A percentile compares a stretch with the other conserved stretches of the same genome.
Conservation (phyloP, 805 yeast species). For the Cyberlindnera maclurae region DNA sequence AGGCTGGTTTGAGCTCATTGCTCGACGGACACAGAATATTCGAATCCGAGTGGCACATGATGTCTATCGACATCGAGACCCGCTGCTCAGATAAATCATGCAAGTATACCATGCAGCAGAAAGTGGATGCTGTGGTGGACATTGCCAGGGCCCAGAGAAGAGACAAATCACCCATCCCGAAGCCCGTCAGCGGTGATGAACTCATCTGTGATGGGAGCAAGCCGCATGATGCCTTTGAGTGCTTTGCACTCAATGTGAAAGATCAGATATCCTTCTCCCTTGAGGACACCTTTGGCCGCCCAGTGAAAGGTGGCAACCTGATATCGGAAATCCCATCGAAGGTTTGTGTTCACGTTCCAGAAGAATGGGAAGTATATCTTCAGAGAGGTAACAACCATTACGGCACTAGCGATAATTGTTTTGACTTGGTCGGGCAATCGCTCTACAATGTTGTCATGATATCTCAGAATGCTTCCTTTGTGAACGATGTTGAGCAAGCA, state of each 20-base stretch:
- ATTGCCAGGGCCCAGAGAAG: slow-evolving; percentile 62
- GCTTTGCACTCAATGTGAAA: slow-evolving; percentile 68
- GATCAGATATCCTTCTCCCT: slow-evolving; percentile 43
- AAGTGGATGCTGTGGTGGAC: slow-evolving; percentile 67
- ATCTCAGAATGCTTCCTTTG: slow-evolving; percentile 39
- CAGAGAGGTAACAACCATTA: slow-evolving; percentile 23
- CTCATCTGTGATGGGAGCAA: slow-evolving; percentile 68
- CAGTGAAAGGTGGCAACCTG: slow-evolving; percentile 57
- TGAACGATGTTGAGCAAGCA: slow-evolving; percentile 36
- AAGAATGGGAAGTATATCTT: slow-evolving; percentile 41
- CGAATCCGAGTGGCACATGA: slow-evolving; percentile 89
- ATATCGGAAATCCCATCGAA: slow-evolving; percentile 38
- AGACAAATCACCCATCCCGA: slow-evolving; percentile 64
- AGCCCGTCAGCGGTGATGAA: slow-evolving; percentile 64
- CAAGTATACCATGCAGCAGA: slow-evolving; percentile 49
- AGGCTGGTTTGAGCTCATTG: slow-evolving; percentile 77
- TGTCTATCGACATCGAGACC: slow-evolving; percentile 76
- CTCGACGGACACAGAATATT: slow-evolving; percentile 87
- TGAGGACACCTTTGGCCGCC: slow-evolving; percentile 62
- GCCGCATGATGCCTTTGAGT: slow-evolving; percentile 52
- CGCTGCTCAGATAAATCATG: slow-evolving; percentile 41
- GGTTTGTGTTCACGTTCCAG: slow-evolving; percentile 37
- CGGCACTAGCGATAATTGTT: slow-evolving; percentile 31
- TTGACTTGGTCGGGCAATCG: slow-evolving; percentile 25
- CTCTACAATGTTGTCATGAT: slow-evolving; percentile 25